phyloP scores from a whole-genome alignment of 2,329 filamentous ascomycete species.

The Ceratocystis variospora region DNA sequence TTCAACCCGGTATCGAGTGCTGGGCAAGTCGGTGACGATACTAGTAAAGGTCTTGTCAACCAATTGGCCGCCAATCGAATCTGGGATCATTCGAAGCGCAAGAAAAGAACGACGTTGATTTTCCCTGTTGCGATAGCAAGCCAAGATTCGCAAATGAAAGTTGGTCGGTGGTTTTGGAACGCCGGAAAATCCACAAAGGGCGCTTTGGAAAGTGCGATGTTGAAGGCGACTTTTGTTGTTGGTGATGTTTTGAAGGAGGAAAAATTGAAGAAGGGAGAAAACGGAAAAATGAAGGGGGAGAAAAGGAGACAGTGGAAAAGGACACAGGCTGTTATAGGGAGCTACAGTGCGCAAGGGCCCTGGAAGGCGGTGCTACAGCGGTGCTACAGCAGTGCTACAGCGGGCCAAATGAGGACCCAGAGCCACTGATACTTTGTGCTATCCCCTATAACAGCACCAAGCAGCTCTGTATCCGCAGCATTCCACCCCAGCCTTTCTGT shows the following conservation, averaged over 20 bases:
- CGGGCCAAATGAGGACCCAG: background rate
- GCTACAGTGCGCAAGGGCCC: background rate
- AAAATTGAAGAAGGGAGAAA: slow-evolving; percentile 2
- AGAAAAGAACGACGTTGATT: too few relatives aligned
- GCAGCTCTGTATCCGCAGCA: too few relatives aligned
- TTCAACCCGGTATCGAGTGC: too few relatives aligned
- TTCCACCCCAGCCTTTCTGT: background rate
- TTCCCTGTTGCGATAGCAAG: too few relatives aligned
- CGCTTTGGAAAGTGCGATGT: background rate
- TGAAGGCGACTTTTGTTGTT: background rate
- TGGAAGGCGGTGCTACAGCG: background rate
- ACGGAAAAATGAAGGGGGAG: background rate
- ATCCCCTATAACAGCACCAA: too few relatives aligned
- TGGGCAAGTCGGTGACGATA: too few relatives aligned
- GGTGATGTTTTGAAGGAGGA: background rate
- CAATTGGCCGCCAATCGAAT: too few relatives aligned
- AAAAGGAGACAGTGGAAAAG: background rate
- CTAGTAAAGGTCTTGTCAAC: too few relatives aligned
- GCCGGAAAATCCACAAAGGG: background rate
- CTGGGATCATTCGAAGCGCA: too few relatives aligned
- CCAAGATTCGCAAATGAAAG: background rate
- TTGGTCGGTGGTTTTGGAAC: background rate
- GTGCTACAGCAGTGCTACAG: background rate
- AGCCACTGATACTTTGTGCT: background rate
- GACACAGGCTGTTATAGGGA: background rate